Base-by-base conservation (phyloP, 2,329 filamentous ascomycete species). In the Coniochaeta sp. region DNA sequence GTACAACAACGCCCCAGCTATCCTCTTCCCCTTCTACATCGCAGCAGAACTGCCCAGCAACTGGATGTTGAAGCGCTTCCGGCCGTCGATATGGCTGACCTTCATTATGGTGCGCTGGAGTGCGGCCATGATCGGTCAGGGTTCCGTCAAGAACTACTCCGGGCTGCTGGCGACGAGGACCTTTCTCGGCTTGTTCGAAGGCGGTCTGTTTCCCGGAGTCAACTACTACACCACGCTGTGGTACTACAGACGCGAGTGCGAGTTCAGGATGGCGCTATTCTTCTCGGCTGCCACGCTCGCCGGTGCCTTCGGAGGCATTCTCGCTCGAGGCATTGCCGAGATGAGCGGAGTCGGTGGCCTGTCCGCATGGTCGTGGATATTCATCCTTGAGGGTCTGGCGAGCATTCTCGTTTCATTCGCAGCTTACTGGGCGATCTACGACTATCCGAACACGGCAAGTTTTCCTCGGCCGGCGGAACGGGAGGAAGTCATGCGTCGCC, bases 281-380 rank as follows among this genome's bases (percentile, higher is more conserved):
- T 76, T 75, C 61, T 73, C 71, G 13, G 71, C 77, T 7, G 80
- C 81, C 1, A 80, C 78, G 1, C 70, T 82, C 1, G 80, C 82
- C 2, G 81, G 81, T 45, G 81, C 81, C 1, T 85, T 85, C 55
- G 81, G 82, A 48, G 81, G 81, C 16, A 69, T 85, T 9, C 67
- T 85, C 14, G 82, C 82, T 3, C 76, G 76, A 28, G 82, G 73
- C 20, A 77, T 85, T 49, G 75, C 79, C 28, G 76, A 82, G 61
- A 81, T 85, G 75, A 60, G 72, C 1, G 77, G 77, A 2, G 58
- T 70, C 6, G 65, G 67, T 24, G 76, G 80, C 12, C 64, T 67
- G 48, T 51, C 67, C 9, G 86, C 85, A 1, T 92, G 88, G 88
- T 74, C 80, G 1, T 91, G 86, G 87, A 90, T 92, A 49, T 92